A percentile compares a stretch with the other conserved stretches of the same genome.
Conservation (phyloP, 495 filamentous ascomycete species). For the Evernia prunastri region DNA sequence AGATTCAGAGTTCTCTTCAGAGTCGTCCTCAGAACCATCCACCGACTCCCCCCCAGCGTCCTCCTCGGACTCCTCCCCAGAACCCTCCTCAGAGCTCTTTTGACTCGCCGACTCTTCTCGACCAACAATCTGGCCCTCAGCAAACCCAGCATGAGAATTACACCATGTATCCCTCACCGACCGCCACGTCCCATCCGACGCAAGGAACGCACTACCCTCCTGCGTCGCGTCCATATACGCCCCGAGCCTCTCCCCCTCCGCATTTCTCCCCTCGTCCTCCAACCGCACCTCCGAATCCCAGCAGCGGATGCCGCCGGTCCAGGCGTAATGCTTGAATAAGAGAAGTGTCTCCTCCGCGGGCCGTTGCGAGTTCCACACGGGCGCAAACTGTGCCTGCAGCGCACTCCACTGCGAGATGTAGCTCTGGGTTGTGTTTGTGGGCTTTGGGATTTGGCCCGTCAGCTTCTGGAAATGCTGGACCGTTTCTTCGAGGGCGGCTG, state of each 20-base stretch:
- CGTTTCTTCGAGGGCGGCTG: neutral
- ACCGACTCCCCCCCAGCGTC: neutral
- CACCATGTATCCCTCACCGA: conserved; percentile 1
- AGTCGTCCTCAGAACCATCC: neutral
- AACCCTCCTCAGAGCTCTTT: neutral
- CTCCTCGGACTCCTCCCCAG: neutral
- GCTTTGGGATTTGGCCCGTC: neutral
- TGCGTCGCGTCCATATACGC: neutral
- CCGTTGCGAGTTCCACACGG: neutral
- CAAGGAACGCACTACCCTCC: neutral
- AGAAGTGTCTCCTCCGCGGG: neutral
- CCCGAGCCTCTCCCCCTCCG: neutral
- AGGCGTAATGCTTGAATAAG: neutral
- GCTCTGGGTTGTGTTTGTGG: neutral
- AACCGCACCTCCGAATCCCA: neutral
- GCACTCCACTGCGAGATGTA: neutral
- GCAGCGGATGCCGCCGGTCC: neutral
- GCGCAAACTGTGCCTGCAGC: neutral
- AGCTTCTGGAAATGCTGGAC: neutral
- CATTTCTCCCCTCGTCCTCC: neutral
- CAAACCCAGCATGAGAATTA: neutral
- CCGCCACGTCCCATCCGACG: neutral
- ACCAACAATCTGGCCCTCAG: neutral
- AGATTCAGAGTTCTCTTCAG: too few relatives aligned
- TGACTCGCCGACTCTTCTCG: neutral